Evolutionary conservation across 2,329 filamentous ascomycete species (phyloP).

Genomic region (Fusarium brevicatenulatum): DNA sequence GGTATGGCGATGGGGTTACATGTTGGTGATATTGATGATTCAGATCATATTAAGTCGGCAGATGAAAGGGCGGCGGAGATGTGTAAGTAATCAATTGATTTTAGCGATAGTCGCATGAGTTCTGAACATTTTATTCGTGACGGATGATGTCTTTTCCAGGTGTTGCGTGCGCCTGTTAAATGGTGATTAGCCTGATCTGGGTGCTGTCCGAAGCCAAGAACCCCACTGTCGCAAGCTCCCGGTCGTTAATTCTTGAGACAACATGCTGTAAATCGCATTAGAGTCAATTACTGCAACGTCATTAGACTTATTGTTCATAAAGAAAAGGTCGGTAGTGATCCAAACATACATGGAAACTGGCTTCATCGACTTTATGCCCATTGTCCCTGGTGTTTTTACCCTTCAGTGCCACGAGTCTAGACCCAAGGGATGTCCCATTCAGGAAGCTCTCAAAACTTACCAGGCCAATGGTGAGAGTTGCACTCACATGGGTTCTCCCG

Average conservation of each 20-base stretch:
- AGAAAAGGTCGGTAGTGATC: too few relatives aligned
- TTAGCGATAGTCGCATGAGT: fast-evolving
- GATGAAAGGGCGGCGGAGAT: background rate
- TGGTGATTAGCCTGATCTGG: background rate
- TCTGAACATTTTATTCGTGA: fast-evolving
- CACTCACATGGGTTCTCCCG: background rate
- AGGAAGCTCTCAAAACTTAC: background rate
- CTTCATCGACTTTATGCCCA: fast-evolving
- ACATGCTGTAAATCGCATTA: background rate
- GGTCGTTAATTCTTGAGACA: fast-evolving
- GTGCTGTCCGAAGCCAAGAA: background rate
- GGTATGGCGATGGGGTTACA: slow-evolving; percentile 13
- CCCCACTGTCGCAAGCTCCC: background rate
- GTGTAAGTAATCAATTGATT: background rate
- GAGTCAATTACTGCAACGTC: too few relatives aligned
- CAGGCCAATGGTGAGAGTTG: background rate
- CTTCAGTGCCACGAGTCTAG: background rate
- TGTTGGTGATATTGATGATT: background rate
- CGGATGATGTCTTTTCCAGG: background rate
- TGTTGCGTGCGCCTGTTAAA: background rate
- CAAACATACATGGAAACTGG: background rate
- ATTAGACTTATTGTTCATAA: too few relatives aligned
- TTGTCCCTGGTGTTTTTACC: fast-evolving
- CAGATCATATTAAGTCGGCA: background rate
- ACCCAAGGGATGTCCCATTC: background rate